Conservation (phyloP, 345 rosid species). For the Kernera saxatilis region DNA sequence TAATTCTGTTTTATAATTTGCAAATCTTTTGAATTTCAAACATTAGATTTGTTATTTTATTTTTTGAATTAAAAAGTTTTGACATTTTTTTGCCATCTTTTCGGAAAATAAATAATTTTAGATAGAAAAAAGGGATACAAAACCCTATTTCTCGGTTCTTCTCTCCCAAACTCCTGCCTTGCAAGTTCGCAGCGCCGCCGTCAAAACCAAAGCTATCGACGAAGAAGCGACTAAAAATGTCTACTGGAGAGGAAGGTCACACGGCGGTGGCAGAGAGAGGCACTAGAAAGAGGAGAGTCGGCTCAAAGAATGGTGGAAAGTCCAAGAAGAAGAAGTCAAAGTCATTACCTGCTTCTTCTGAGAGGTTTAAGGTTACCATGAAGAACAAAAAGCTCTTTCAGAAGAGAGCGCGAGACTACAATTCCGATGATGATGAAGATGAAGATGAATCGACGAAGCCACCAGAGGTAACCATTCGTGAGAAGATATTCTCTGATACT, state of each 20-base stretch:
- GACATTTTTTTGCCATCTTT: too few relatives aligned
- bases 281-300: slow-evolving; percentile 44
- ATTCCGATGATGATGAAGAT: slow-evolving; percentile 69
- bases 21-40: too few relatives aligned
- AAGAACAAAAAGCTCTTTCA: slow-evolving; percentile 52
- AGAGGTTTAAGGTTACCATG: slow-evolving; percentile 44
- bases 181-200: slow-evolving; percentile 2
- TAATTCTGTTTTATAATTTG: too few relatives aligned
- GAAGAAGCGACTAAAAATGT: slow-evolving; percentile 1
- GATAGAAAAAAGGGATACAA: background rate
- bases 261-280: slow-evolving; percentile 25
- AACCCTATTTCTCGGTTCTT: background rate
- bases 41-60: too few relatives aligned
- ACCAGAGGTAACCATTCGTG: slow-evolving; percentile 14
- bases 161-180: background rate
- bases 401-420: slow-evolving; percentile 78
- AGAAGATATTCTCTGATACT: slow-evolving; percentile 18
- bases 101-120: too few relatives aligned
- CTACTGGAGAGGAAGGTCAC: slow-evolving; percentile 35
- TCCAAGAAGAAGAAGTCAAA: slow-evolving; percentile 53
- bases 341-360: slow-evolving; percentile 29
- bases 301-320: slow-evolving; percentile 41
- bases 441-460: slow-evolving; percentile 26
- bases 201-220: background rate
- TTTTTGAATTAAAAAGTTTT: too few relatives aligned